These are phyloP conservation scores for Diplotaxis tenuifolia DNA, from an alignment of 345 rosid genomes.

Conservation along the genomic window DNA sequence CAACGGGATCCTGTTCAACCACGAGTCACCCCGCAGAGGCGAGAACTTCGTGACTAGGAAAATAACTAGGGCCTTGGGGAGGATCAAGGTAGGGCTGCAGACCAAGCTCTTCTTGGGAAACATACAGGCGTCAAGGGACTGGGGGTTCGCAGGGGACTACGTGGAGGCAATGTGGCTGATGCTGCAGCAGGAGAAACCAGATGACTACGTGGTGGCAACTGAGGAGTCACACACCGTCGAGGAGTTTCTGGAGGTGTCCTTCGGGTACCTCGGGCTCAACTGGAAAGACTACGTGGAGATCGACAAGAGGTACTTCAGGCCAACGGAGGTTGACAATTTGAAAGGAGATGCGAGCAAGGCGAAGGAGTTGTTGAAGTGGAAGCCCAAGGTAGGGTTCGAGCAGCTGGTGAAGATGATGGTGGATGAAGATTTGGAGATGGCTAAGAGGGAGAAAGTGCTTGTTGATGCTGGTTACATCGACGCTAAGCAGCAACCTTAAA, in stretches of 20 bases:
- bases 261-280: neutral
- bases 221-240: neutral
- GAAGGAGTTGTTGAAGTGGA: neutral
- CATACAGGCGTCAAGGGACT: neutral
- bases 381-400: neutral
- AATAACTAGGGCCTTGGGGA: constrained; percentile 48
- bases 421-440: constrained; percentile 31
- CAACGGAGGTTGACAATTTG: neutral
- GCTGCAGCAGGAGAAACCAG: constrained; percentile 2
- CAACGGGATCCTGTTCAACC: constrained; percentile 85
- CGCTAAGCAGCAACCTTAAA: constrained; percentile 84
- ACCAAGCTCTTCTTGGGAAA: neutral
- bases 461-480: constrained; percentile 88
- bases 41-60: constrained; percentile 89
- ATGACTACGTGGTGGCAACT: neutral
- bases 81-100: neutral
- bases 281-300: neutral
- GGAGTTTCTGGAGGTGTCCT: neutral
- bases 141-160: constrained; percentile 1
- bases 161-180: neutral
- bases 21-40: constrained; percentile 80
- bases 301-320: neutral
- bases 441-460: constrained; percentile 90
- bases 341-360: neutral
- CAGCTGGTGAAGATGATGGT: neutral